Percentiles rank a stretch among this genome's conserved stretches.
These are phyloP conservation scores for Globisporangium takayamanum DNA, from an alignment of 352 stramenopile species.

Conservation along the genomic window DNA sequence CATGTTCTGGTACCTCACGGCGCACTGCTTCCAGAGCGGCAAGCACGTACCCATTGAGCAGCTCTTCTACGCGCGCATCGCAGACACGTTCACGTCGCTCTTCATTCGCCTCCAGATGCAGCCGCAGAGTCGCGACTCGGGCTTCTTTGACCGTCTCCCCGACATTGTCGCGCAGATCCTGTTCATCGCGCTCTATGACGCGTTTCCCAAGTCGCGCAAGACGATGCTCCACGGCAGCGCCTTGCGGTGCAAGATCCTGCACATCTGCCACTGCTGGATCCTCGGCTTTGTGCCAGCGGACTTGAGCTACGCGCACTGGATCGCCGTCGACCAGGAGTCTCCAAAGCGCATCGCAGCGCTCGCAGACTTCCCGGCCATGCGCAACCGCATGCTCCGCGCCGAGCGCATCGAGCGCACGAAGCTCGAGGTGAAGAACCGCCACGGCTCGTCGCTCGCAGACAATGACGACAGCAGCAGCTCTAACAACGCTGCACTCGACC, in stretches of 20 bases:
- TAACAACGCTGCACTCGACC: not conserved
- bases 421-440: slow-evolving; percentile 43
- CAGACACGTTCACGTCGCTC: slow-evolving; percentile 57
- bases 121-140: slow-evolving; percentile 31
- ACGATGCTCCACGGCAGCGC: slow-evolving; percentile 23
- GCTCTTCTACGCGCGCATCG: slow-evolving; percentile 52
- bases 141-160: slow-evolving; percentile 49
- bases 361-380: slow-evolving; percentile 56
- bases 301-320: slow-evolving; percentile 44
- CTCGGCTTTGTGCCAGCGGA: slow-evolving; percentile 48
- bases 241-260: slow-evolving; percentile 34
- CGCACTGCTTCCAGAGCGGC: slow-evolving; percentile 47
- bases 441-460: slow-evolving; percentile 15
- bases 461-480: slow-evolving; percentile 3
- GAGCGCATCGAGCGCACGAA: slow-evolving; percentile 60
- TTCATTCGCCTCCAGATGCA: slow-evolving; percentile 63
- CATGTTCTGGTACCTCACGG: slow-evolving; percentile 70
- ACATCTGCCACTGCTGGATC: slow-evolving; percentile 57
- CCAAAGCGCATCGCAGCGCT: slow-evolving; percentile 51
- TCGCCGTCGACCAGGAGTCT: slow-evolving; percentile 47
- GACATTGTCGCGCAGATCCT: slow-evolving; percentile 57
- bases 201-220: slow-evolving; percentile 60
- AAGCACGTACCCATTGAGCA: slow-evolving; percentile 33
- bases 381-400: slow-evolving; percentile 55
- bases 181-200: slow-evolving; percentile 63